Percentiles rank a stretch among this genome's conserved stretches.
Evolutionary conservation across 139 green algal species (phyloP).

Genomic region (Closterium sp.): DNA sequence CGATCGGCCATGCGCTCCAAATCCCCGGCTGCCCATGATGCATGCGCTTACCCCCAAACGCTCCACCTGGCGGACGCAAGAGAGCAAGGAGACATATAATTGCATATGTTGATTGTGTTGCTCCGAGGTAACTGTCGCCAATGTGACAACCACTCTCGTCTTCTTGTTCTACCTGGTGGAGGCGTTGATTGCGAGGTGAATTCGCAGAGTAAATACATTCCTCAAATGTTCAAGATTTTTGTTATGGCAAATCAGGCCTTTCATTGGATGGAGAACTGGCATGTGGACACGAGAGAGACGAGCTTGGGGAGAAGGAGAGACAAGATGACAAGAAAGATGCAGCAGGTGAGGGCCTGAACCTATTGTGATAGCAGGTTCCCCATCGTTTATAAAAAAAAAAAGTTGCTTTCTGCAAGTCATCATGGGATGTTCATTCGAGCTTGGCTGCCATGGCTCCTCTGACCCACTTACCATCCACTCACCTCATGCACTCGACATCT

Average conservation of each 20-base stretch:
- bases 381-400: no score
- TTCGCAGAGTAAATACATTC: no score
- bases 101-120: background rate
- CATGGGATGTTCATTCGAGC: no score
- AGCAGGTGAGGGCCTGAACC: no score
- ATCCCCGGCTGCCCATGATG: conserved; percentile 35
- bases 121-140: background rate
- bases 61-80: conserved; percentile 6
- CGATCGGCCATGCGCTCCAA: conserved; percentile 4
- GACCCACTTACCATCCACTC: no score
- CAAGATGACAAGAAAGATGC: background rate
- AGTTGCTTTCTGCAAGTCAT: no score
- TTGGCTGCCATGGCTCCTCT: no score
- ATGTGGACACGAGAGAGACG: background rate
- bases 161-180: background rate
- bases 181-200: no score
- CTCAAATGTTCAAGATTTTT: background rate
- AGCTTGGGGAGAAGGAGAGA: background rate
- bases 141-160: background rate
- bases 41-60: conserved; percentile 4
- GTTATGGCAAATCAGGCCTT: background rate
- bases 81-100: background rate
- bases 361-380: no score
- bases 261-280: background rate
- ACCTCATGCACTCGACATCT: no score